Evolutionary conservation across 2,329 filamentous ascomycete species (phyloP).

Genomic region (Fusarium tuaranense): DNA sequence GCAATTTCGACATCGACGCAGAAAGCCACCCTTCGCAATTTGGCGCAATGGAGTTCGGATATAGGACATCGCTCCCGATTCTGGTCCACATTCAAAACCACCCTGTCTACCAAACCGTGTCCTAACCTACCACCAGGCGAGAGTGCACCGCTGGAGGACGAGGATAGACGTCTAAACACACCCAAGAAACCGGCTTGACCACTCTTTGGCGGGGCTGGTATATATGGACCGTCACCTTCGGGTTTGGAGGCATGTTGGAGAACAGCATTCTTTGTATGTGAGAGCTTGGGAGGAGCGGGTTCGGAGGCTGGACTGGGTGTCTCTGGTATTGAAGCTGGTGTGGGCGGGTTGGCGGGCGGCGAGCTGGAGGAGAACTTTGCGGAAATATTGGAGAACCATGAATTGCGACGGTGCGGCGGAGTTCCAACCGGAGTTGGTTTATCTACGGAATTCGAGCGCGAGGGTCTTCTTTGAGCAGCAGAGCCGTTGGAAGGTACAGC

Average conservation of each 20-base stretch:
- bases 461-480: slow-evolving; percentile 40
- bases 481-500: slow-evolving; percentile 41
- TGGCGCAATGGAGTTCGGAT: slow-evolving; percentile 81
- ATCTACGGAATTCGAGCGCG: slow-evolving; percentile 53
- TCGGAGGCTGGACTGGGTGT: slow-evolving; percentile 49
- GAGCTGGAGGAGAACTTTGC: slow-evolving; percentile 80
- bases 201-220: slow-evolving; percentile 78
- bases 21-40: slow-evolving; percentile 89
- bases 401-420: slow-evolving; percentile 71
- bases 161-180: slow-evolving; percentile 85
- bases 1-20: slow-evolving; percentile 98
- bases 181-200: slow-evolving; percentile 80
- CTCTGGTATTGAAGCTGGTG: slow-evolving; percentile 47
- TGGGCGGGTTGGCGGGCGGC: slow-evolving; percentile 46
- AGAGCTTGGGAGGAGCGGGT: slow-evolving; percentile 60
- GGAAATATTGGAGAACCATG: slow-evolving; percentile 94
- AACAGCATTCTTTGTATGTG: slow-evolving; percentile 68
- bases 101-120: slow-evolving; percentile 82
- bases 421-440: slow-evolving; percentile 47
- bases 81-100: slow-evolving; percentile 85
- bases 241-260: slow-evolving; percentile 67
- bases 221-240: slow-evolving; percentile 75
- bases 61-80: slow-evolving; percentile 84
- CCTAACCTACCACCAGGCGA: slow-evolving; percentile 45
- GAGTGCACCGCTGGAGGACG: slow-evolving; percentile 61